Evolutionary conservation across 2,329 filamentous ascomycete genomes (phyloP).

Genomic region (Gyromitra esculenta): DNA sequence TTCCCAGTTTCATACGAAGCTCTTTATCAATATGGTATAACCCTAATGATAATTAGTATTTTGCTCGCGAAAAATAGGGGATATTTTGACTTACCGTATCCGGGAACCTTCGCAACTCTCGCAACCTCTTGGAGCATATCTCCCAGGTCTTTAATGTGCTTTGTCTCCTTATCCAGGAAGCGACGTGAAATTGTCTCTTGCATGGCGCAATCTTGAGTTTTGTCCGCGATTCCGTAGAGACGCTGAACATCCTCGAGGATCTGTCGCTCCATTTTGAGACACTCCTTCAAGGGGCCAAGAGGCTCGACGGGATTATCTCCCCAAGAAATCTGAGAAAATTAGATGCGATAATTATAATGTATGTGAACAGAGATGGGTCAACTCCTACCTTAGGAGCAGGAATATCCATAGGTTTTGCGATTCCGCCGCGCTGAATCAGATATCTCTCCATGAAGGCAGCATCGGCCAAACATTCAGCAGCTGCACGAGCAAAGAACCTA

Average conservation of each 20-base stretch:
- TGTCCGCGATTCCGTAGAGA: slow-evolving; percentile 9
- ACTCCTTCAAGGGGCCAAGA: slow-evolving; percentile 3
- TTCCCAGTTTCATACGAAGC: slow-evolving; percentile 15
- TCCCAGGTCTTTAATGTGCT: slow-evolving; percentile 29
- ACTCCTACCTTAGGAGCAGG: slow-evolving; percentile 10
- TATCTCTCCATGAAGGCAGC: slow-evolving; percentile 21
- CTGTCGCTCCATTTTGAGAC: slow-evolving; percentile 25
- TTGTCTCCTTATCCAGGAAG: slow-evolving; percentile 27
- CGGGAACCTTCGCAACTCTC: slow-evolving; percentile 13
- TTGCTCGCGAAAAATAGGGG: background rate
- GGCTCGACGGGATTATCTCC: slow-evolving; percentile 10
- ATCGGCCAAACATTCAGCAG: slow-evolving; percentile 12
- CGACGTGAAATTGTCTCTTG: slow-evolving; percentile 18
- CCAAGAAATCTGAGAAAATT: slow-evolving; percentile 9
- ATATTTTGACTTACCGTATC: slow-evolving; percentile 17
- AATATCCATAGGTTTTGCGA: slow-evolving; percentile 10
- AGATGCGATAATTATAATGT: background rate
- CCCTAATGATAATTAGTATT: slow-evolving; percentile 12
- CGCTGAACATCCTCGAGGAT: slow-evolving; percentile 25
- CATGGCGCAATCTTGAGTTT: slow-evolving; percentile 9
- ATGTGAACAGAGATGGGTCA: too few relatives aligned
- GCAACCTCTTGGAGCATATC: slow-evolving; percentile 29
- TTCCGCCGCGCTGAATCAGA: slow-evolving; percentile 23
- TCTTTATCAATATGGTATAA: slow-evolving; percentile 34
- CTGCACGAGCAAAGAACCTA: slow-evolving; percentile 32